Conservation (phyloP, 176 grass and related monocot genomes). For the Bothriochloa decipiens region DNA sequence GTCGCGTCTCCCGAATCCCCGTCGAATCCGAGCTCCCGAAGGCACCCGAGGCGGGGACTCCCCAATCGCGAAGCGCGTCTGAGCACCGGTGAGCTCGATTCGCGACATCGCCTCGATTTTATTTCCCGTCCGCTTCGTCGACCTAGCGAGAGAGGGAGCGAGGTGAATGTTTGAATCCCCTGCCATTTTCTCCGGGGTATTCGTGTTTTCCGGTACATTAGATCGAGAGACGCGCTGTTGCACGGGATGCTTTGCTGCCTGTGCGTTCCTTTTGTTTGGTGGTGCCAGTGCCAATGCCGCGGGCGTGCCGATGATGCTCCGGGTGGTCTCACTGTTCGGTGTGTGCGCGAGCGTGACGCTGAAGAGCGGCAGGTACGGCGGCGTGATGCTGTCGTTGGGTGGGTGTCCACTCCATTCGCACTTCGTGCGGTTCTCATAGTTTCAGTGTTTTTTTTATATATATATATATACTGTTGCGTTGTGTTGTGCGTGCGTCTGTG, state of each 20-base stretch:
- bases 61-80: not conserved
- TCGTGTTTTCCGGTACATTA: not conserved
- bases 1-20: constrained; percentile 11
- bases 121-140: not conserved
- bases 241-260: not conserved
- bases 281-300: constrained; percentile 1
- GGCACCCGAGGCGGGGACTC: not conserved
- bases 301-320: not conserved
- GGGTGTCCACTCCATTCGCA: not conserved
- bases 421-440: not conserved
- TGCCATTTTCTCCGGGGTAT: not conserved
- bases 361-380: not conserved
- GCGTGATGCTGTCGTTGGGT: constrained; percentile 27
- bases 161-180: not conserved
- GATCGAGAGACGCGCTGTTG: not conserved
- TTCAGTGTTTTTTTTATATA: not conserved
- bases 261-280: constrained; percentile 18
- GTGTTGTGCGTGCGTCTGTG: not conserved
- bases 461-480: not conserved
- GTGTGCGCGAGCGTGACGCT: constrained; percentile 23
- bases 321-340: not conserved
- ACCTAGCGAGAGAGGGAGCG: not conserved
- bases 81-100: constrained; percentile 25
- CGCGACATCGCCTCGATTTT: not conserved
- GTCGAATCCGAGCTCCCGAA: constrained; percentile 7